phyloP scores from a whole-genome alignment of 306 rosid genomes.

The Quillaja saponaria region DNA sequence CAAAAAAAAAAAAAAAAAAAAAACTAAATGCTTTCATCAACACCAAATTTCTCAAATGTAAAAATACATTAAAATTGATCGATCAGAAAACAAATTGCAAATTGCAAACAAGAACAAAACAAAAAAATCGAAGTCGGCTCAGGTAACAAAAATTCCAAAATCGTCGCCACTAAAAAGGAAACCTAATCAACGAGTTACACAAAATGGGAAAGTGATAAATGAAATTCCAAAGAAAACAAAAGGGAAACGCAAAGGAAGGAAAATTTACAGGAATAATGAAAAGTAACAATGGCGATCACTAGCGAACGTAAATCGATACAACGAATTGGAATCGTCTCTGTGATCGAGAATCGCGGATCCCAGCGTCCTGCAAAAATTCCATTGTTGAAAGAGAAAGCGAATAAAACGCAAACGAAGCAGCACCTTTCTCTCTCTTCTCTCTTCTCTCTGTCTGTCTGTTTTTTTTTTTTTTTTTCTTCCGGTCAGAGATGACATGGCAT shows the following conservation, averaged over 20 bases:
- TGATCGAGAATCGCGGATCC: slow-evolving; percentile 72
- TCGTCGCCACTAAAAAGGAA: background rate
- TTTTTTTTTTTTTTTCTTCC: too few species aligned
- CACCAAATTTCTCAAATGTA: background rate
- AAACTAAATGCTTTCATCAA: background rate
- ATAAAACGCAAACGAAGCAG: slow-evolving; percentile 35
- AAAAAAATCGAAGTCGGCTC: slow-evolving; percentile 10
- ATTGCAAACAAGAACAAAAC: slow-evolving; percentile 4
- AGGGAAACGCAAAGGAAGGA: slow-evolving; percentile 6
- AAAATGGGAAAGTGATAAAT: slow-evolving; percentile 4
- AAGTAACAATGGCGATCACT: slow-evolving; percentile 37
- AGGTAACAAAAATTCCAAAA: background rate
- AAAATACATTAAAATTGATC: slow-evolving; percentile 16
- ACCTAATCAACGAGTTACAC: background rate
- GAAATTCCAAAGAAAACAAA: background rate
- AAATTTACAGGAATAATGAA: slow-evolving; percentile 36
- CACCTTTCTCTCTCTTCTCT: background rate
- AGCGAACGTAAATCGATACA: slow-evolving; percentile 29
- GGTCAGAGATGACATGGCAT: slow-evolving; percentile 38
- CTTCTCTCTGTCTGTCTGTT: background rate
- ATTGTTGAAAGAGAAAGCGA: slow-evolving; percentile 26
- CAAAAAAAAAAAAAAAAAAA: background rate
- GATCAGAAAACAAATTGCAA: slow-evolving; percentile 15
- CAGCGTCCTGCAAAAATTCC: slow-evolving; percentile 56
- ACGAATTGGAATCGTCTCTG: slow-evolving; percentile 29